phyloP scores from a whole-genome alignment of 2,329 filamentous ascomycete species.

The Beauveria bassiana region DNA sequence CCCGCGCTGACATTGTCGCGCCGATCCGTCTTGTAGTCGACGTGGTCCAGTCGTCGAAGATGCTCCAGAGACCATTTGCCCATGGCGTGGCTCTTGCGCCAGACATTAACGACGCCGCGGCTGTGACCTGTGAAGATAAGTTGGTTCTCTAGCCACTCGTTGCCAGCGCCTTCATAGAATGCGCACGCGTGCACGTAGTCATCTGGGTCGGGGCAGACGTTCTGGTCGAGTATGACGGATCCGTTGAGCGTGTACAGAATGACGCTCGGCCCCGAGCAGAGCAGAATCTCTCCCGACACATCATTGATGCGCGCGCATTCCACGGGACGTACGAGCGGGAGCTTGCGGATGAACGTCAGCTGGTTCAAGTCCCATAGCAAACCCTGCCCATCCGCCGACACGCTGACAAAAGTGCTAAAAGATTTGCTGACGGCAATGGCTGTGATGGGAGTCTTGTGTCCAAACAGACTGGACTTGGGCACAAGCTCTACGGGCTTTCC shows the following conservation, averaged over 20 bases:
- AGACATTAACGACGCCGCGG: conserved; percentile 75
- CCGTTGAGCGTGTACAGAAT: conserved; percentile 85
- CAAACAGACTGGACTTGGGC: conserved; percentile 75
- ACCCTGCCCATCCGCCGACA: conserved; percentile 71
- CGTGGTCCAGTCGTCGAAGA: conserved; percentile 74
- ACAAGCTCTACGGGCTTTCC: conserved; percentile 70
- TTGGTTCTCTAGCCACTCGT: conserved; percentile 84
- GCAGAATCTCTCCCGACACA: conserved; percentile 78
- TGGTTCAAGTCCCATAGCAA: conserved; percentile 94
- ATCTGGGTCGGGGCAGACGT: conserved; percentile 61
- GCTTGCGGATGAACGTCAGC: conserved; percentile 72
- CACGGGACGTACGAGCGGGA: conserved; percentile 49
- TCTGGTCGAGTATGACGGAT: conserved; percentile 70
- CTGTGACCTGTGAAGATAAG: conserved; percentile 85
- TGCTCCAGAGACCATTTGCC: conserved; percentile 71
- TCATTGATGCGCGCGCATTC: conserved; percentile 85
- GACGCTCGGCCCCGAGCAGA: conserved; percentile 70
- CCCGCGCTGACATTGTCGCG: conserved; percentile 53
- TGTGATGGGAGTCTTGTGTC: conserved; percentile 77
- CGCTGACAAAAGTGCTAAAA: conserved; percentile 81
- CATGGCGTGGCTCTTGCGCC: conserved; percentile 46
- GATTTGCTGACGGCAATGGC: conserved; percentile 78
- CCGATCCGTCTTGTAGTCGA: conserved; percentile 57
- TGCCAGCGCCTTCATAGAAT: conserved; percentile 85
- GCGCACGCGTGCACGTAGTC: conserved; percentile 77